Evolutionary conservation across 2,329 filamentous ascomycete species (phyloP).

Genomic region (Chaetomium globosum): DNA sequence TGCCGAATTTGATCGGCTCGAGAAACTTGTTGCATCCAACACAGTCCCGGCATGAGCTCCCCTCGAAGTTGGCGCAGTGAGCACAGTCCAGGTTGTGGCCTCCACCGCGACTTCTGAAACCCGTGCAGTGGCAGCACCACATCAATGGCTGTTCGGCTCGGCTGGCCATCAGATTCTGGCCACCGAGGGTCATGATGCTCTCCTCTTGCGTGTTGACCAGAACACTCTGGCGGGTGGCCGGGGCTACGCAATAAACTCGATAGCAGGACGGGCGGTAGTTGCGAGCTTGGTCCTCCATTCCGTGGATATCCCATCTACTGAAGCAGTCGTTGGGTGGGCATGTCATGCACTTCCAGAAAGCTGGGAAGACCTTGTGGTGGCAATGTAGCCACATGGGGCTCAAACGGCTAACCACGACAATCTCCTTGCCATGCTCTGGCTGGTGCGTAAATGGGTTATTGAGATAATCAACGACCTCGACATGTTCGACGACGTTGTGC

Average conservation of each 20-base stretch:
- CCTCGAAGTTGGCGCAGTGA: neutral
- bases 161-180: slow-evolving; percentile 12
- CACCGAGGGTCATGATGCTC: neutral
- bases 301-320: neutral
- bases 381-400: neutral
- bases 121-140: slow-evolving; percentile 15
- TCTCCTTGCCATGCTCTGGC: neutral
- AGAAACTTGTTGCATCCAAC: slow-evolving; percentile 15
- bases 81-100: neutral
- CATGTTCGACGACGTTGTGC: neutral
- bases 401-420: neutral
- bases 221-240: neutral
- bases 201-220: slow-evolving; percentile 11
- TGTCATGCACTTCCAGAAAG: slow-evolving; percentile 7
- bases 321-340: neutral
- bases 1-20: slow-evolving; percentile 1
- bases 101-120: neutral
- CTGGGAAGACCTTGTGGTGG: slow-evolving; percentile 14
- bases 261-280: neutral
- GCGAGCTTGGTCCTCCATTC: neutral
- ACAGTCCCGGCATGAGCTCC: slow-evolving; percentile 7
- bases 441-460: neutral
- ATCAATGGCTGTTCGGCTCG: slow-evolving; percentile 5
- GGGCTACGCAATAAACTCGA: neutral
- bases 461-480: neutral